Base-by-base conservation (phyloP, 2,329 filamentous ascomycete genomes). In the Herpotrichia juniperi region DNA sequence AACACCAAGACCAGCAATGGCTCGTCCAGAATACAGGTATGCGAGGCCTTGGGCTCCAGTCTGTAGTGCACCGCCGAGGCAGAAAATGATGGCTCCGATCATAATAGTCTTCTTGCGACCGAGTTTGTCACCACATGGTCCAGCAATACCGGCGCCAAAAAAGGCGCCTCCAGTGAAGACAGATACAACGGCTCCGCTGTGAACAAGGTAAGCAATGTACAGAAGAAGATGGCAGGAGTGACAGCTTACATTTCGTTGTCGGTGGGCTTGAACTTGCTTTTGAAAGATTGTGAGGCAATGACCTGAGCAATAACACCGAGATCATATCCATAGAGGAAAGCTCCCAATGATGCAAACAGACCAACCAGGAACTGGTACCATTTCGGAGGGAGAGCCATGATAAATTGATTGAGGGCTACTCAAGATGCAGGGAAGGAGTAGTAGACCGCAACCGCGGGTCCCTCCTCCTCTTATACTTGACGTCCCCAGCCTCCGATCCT, bases 101-200 rank as follows among this genome's bases (percentile, higher is more conserved):
- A 89, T 73, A 60, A 93, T 93, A 2, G 89, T 92, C 69, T 78
- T 77, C 69, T 87, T 85, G 59, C 90, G 83, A 37, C 90, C 90
- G 2, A 91, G 73, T 50, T 68, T 77, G 68, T 92, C 85, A 56
- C 86, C 86, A 30, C 76, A 62, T 1, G 83, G 80, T 53, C 89
- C 90, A 32, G 86, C 89, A 30, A 84, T 74, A 26, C 77, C 76
- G 22, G 88, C 85, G 8, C 88, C 89, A 57, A 88, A 82, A 74
- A 91, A 91, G 19, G 89, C 89, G 39, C 89, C 85, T 2, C 82
- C 87, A 0, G 90, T 93, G 71, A 93, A 93, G 53, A 92, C 81
- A 1, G 88, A 89, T 1, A 93, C 89, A 0, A 91, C 87, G 3
- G 88, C 83, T 47, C 88, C 89, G 31, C 81, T 87, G 21, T 14